Conservation (phyloP, 2,329 filamentous ascomycete genomes). For the Teratosphaeria gauchensis region DNA sequence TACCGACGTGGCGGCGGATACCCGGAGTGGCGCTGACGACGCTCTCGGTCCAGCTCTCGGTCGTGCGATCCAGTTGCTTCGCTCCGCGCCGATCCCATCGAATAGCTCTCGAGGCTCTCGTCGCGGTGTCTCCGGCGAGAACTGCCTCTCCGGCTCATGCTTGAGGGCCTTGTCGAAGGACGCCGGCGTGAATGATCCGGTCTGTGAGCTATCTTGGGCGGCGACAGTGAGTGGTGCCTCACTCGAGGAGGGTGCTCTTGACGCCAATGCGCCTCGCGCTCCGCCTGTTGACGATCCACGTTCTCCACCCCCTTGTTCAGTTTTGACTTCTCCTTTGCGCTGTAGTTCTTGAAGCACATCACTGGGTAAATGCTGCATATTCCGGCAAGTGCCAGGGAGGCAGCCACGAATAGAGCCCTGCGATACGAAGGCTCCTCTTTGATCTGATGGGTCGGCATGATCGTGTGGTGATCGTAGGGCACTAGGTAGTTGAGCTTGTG, state of each 20-base stretch:
- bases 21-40: conserved; percentile 20
- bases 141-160: conserved; percentile 8
- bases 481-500: neutral
- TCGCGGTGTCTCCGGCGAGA: conserved; percentile 12
- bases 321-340: conserved; percentile 21
- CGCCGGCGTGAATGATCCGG: conserved; percentile 12
- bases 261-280: conserved; percentile 17
- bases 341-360: conserved; percentile 28
- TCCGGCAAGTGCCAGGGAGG: conserved; percentile 21
- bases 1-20: conserved; percentile 21
- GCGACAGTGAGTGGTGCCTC: conserved; percentile 18
- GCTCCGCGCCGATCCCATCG: neutral
- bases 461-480: neutral
- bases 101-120: conserved; percentile 5
- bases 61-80: conserved; percentile 15
- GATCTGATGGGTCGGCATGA: conserved; percentile 19
- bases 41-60: conserved; percentile 18
- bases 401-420: conserved; percentile 22
- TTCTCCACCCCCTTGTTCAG: conserved; percentile 15
- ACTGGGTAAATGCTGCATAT: conserved; percentile 27
- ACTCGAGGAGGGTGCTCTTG: conserved; percentile 12
- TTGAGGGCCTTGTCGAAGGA: conserved; percentile 11
- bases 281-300: conserved; percentile 12
- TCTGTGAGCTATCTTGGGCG: conserved; percentile 13
- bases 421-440: conserved; percentile 24